Evolutionary conservation across 352 stramenopile genomes (phyloP).

Genomic region (Peronospora destructor): DNA sequence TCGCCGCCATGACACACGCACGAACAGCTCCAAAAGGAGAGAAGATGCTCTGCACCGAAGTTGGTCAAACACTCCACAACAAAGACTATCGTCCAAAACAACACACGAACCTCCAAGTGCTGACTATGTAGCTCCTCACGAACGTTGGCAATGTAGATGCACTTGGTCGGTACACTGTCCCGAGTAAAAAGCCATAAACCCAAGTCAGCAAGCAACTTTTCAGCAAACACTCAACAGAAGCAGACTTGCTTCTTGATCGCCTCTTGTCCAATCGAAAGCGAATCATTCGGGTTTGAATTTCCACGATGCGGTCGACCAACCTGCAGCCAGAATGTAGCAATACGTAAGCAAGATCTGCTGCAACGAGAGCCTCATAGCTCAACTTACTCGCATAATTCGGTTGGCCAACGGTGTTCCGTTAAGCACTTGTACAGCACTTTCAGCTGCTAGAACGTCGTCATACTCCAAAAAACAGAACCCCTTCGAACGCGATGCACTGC

Average conservation of each 20-base stretch:
- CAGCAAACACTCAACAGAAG: neutral
- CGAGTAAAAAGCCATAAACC: slow-evolving; percentile 3
- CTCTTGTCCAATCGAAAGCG: slow-evolving; percentile 58
- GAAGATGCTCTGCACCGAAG: slow-evolving; percentile 55
- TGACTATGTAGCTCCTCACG: slow-evolving; percentile 67
- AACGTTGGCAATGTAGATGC: slow-evolving; percentile 64
- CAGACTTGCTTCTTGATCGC: slow-evolving; percentile 63
- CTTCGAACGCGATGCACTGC: slow-evolving; percentile 58
- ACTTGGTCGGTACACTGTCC: slow-evolving; percentile 60
- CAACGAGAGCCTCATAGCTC: neutral
- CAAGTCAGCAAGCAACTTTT: neutral
- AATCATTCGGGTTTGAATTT: slow-evolving; percentile 55
- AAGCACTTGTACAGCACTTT: slow-evolving; percentile 71
- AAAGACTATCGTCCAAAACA: neutral
- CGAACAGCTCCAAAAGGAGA: slow-evolving; percentile 64
- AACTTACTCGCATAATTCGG: slow-evolving; percentile 47
- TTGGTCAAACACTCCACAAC: neutral
- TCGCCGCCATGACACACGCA: slow-evolving; percentile 55
- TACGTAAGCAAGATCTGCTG: neutral
- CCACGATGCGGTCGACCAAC: slow-evolving; percentile 71
- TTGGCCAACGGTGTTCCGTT: slow-evolving; percentile 61
- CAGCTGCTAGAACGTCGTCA: slow-evolving; percentile 69
- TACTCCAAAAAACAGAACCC: slow-evolving; percentile 82
- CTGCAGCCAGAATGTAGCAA: slow-evolving; percentile 15
- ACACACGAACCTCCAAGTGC: slow-evolving; percentile 52